A percentile compares a stretch with the other conserved stretches of the same genome.
phyloP scores from a whole-genome alignment of 164 flowering plant species.

The Vitis riparia region DNA sequence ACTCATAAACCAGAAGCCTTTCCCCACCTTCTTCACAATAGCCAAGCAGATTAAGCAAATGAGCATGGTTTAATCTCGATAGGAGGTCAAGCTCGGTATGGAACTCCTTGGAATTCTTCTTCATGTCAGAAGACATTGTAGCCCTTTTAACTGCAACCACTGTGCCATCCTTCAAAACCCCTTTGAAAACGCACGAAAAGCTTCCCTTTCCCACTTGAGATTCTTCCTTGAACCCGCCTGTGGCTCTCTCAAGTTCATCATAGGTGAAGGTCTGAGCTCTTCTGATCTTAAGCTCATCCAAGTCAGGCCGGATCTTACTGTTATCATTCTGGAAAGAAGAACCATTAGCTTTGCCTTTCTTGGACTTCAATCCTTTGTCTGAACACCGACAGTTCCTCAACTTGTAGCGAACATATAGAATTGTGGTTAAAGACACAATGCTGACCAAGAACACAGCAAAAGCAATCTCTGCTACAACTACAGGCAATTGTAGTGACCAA shows the following conservation, averaged over 20 bases:
- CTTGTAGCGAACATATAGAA: constrained; percentile 72
- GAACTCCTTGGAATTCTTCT: constrained; percentile 85
- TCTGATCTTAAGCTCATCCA: constrained; percentile 74
- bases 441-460: constrained; percentile 63
- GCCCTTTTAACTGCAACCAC: constrained; percentile 91
- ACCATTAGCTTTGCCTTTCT: constrained; percentile 25
- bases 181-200: constrained; percentile 87
- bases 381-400: constrained; percentile 64
- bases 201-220: constrained; percentile 90
- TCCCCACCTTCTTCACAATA: constrained; percentile 96
- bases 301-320: constrained; percentile 60
- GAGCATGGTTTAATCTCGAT: constrained; percentile 90
- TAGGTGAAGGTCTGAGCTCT: constrained; percentile 76
- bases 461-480: constrained; percentile 68
- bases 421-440: constrained; percentile 52
- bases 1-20: constrained; percentile 94
- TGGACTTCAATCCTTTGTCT: constrained; percentile 21
- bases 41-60: constrained; percentile 86
- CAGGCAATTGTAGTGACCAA: constrained; percentile 70
- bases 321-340: constrained; percentile 42
- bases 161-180: constrained; percentile 76
- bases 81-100: constrained; percentile 83
- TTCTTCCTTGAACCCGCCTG: constrained; percentile 82
- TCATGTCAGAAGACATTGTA: constrained; percentile 60
- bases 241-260: constrained; percentile 84